Conservation (phyloP, 805 yeast genomes). For the Blastobotrys parvus region DNA sequence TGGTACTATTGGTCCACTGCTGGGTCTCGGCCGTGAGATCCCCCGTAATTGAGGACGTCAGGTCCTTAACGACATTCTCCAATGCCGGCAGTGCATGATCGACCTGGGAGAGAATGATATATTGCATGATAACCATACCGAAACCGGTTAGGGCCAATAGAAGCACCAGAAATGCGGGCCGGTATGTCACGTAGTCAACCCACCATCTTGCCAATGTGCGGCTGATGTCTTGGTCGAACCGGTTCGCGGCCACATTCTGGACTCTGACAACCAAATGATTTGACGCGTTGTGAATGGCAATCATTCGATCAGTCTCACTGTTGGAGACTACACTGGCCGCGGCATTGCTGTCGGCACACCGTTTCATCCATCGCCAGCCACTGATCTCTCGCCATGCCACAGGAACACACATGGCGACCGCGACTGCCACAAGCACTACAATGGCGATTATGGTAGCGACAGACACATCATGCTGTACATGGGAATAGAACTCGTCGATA, state of each 20-base stretch:
- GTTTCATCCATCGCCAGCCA: slow-evolving; percentile 40
- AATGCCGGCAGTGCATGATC: slow-evolving; percentile 14
- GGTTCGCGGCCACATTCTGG: slow-evolving; percentile 14
- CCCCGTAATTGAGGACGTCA: slow-evolving; percentile 12
- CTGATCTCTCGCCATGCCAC: slow-evolving; percentile 38
- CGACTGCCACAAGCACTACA: background rate
- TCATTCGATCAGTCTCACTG: slow-evolving; percentile 8
- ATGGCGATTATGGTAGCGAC: background rate
- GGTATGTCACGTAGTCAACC: slow-evolving; percentile 43
- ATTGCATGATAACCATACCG: slow-evolving; percentile 46
- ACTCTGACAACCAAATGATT: slow-evolving; percentile 8
- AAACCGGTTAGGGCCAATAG: slow-evolving; percentile 52
- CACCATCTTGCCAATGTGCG: slow-evolving; percentile 34
- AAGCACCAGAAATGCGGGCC: slow-evolving; percentile 42
- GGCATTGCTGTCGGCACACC: slow-evolving; percentile 24
- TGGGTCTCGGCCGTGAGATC: slow-evolving; percentile 10
- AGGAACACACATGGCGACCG: slow-evolving; percentile 28
- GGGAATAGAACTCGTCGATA: background rate
- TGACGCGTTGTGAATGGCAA: slow-evolving; percentile 14
- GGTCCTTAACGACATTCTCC: slow-evolving; percentile 9
- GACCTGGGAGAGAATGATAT: slow-evolving; percentile 33
- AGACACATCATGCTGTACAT: background rate
- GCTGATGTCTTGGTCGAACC: background rate
- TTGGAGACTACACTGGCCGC: slow-evolving; percentile 2
- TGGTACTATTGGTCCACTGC: slow-evolving; percentile 51